Evolutionary conservation across 768 basidiomycete genomes (phyloP).

Genomic region (Pleurotus eryngii): DNA sequence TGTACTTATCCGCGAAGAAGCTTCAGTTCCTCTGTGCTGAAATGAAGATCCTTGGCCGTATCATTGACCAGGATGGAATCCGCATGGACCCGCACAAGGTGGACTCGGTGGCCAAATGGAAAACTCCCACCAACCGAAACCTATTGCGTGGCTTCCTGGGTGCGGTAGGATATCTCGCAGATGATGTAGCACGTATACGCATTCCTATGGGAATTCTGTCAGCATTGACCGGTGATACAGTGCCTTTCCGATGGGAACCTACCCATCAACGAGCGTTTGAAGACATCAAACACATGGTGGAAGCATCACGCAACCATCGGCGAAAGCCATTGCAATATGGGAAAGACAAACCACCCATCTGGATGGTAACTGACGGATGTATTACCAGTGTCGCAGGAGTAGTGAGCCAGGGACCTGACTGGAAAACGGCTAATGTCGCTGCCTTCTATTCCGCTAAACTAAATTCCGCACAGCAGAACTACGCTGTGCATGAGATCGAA

Average conservation of each 20-base stretch:
- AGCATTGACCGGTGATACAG: slow-evolving; percentile 18
- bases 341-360: slow-evolving; percentile 15
- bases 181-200: slow-evolving; percentile 25
- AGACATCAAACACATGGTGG: slow-evolving; percentile 24
- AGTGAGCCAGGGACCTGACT: slow-evolving; percentile 21
- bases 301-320: slow-evolving; percentile 18
- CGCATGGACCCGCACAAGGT: slow-evolving; percentile 44
- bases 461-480: slow-evolving; percentile 10
- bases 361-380: slow-evolving; percentile 29
- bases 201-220: slow-evolving; percentile 36
- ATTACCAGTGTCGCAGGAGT: slow-evolving; percentile 3
- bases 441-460: slow-evolving; percentile 35
- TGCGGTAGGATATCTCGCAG: not conserved
- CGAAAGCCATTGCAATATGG: slow-evolving; percentile 18
- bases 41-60: slow-evolving; percentile 27
- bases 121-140: slow-evolving; percentile 20
- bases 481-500: not conserved
- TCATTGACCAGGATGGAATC: slow-evolving; percentile 35
- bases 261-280: slow-evolving; percentile 21
- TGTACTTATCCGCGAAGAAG: slow-evolving; percentile 13
- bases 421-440: slow-evolving; percentile 19
- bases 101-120: slow-evolving; percentile 29
- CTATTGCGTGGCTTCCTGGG: too few species aligned
- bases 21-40: slow-evolving; percentile 18
- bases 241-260: slow-evolving; percentile 24